Evolutionary conservation across 441 rosid genomes (phyloP), one percentile per base, ranked within the genome.

Genomic region (Arabidopsis lyrata): DNA sequence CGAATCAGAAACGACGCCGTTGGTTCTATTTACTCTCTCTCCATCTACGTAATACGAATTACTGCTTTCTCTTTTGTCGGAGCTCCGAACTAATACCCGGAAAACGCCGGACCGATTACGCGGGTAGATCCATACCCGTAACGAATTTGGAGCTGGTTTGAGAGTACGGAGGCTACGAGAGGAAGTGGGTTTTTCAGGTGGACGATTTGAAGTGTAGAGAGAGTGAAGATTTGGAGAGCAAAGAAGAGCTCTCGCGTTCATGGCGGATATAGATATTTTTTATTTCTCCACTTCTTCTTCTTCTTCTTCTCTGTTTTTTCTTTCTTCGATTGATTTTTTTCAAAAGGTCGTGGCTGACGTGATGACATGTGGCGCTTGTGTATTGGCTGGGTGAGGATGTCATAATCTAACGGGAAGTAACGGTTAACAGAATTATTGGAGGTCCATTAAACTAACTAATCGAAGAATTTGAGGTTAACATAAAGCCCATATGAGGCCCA

Each of bases 241-340:
- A 50, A 89, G 82, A 42, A 84, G 68, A 70, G 85, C 85, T 75
- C 88, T 82, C 48, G 86, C 82, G 84, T 81, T 87, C 98, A 93
- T 93, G 86, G 88, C 82, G 84, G 66, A 52, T 3, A 8, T n/a
- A 5, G 55, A 16, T 42, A 34, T 56, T 50, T 64, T 78, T 72
- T 53, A n/a, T n/a, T n/a, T n/a, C n/a, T n/a, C n/a, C n/a, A n/a
- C n/a, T n/a, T n/a, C n/a, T n/a, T n/a, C n/a, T n/a, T n/a, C n/a
- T n/a, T n/a, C n/a, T n/a, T n/a, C n/a, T 66, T 52, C 64, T 44
- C 13, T 22, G 0, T n/a, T 58, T 7, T 9, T n/a, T 49, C 11
- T 32, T 3, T 12, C 10, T 70, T 48, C 3, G 50, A 86, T 86
- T 65, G n/a, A n/a, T 85, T 78, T 85, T 79, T 81, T 85, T 79